Conservation (phyloP, 495 filamentous ascomycete genomes). For the Lasiosphaeris hirsuta region DNA sequence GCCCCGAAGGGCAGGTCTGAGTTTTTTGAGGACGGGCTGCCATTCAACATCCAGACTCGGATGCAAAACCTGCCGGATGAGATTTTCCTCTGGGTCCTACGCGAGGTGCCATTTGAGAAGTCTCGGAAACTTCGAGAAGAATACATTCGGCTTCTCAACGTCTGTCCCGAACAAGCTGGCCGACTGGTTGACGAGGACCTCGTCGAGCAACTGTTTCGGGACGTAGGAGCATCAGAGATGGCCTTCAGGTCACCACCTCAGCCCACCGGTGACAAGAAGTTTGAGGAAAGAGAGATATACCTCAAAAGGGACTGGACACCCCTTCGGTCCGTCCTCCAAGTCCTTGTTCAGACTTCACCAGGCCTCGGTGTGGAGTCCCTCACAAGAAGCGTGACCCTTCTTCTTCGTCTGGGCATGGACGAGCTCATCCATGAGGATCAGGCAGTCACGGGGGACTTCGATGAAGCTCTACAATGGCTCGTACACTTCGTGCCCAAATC, state of each 20-base stretch:
- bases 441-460: constrained; percentile 24
- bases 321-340: constrained; percentile 33
- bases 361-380: constrained; percentile 19
- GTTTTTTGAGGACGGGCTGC: constrained; percentile 64
- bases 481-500: constrained; percentile 15
- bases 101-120: constrained; percentile 60
- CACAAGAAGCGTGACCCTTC: constrained; percentile 27
- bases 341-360: constrained; percentile 29
- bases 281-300: constrained; percentile 23
- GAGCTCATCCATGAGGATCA: constrained; percentile 38
- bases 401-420: constrained; percentile 56
- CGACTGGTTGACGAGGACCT: constrained; percentile 35
- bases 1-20: constrained; percentile 53
- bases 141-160: constrained; percentile 51
- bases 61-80: constrained; percentile 60
- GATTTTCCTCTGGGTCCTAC: constrained; percentile 69
- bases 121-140: constrained; percentile 60
- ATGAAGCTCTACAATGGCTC: constrained; percentile 18
- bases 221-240: constrained; percentile 38
- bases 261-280: background rate
- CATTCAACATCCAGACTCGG: constrained; percentile 55
- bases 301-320: constrained; percentile 32
- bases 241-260: constrained; percentile 12
- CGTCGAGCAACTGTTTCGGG: constrained; percentile 39
- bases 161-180: constrained; percentile 35